A percentile compares a stretch with the other conserved stretches of the same genome.
Evolutionary conservation across 768 basidiomycete species (phyloP).

Genomic region (Boletellus emodensis): DNA sequence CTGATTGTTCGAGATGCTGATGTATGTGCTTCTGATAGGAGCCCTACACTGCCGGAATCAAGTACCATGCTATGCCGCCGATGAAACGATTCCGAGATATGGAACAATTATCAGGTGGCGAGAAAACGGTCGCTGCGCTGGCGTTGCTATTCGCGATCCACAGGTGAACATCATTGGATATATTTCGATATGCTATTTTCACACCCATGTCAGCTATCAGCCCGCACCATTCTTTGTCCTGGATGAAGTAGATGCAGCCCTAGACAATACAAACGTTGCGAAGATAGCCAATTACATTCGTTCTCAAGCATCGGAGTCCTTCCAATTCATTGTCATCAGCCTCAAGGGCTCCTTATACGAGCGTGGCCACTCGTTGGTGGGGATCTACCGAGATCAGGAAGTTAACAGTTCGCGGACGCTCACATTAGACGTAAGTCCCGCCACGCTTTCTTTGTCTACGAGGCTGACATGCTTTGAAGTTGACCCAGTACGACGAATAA

Average conservation of each 20-base stretch:
- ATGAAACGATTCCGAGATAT: conserved; percentile 99
- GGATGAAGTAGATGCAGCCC: conserved; percentile 97
- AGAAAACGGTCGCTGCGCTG: conserved; percentile 98
- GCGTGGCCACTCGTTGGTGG: conserved; percentile 84
- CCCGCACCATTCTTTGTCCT: conserved; percentile 97
- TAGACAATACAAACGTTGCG: conserved; percentile 98
- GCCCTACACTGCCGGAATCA: conserved; percentile 85
- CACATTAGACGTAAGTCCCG: conserved; percentile 74
- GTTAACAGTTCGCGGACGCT: conserved; percentile 89
- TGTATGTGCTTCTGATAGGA: conserved; percentile 43
- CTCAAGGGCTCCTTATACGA: conserved; percentile 93
- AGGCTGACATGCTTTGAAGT: conserved; percentile 16
- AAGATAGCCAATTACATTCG: conserved; percentile 94
- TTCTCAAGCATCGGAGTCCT: conserved; percentile 72
- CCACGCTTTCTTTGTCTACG: background rate
- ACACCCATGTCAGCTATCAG: conserved; percentile 63
- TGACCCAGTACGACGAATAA: conserved; percentile 29
- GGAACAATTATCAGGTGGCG: conserved; percentile 97
- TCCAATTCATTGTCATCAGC: conserved; percentile 98
- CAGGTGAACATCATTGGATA: conserved; percentile 46
- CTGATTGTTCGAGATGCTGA: conserved; percentile 1
- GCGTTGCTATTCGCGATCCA: conserved; percentile 96
- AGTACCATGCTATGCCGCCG: conserved; percentile 99
- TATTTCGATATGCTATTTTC: background rate
- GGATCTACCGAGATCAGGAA: conserved; percentile 92